A percentile compares a stretch with the other conserved stretches of the same genome.
These are phyloP conservation scores for Ophiostoma pallidulum DNA, from an alignment of 2,329 filamentous ascomycete genomes.

Conservation along the genomic window DNA sequence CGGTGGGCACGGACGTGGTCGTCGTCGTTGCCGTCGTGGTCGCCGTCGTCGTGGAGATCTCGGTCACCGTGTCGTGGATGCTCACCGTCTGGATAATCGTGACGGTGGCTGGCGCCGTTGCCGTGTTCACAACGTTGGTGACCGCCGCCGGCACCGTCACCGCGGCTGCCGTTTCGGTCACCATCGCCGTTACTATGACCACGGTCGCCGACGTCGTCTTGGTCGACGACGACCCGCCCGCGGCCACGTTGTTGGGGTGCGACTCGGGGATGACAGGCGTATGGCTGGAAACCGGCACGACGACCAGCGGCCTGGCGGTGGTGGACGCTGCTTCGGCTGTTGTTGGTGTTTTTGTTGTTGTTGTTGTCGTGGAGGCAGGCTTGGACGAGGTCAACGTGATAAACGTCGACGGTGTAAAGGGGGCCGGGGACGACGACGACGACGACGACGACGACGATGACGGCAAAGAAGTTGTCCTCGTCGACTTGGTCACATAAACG, in stretches of 20 bases:
- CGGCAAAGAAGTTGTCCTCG: too few species aligned
- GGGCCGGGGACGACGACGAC: not conserved
- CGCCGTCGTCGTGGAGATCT: not conserved
- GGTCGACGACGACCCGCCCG: not conserved
- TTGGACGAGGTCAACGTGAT: not conserved
- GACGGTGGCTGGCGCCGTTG: not conserved
- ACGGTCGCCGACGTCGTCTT: too few species aligned
- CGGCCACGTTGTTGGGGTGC: not conserved
- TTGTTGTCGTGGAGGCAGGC: not conserved
- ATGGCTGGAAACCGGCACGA: not conserved
- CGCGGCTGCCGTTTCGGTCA: not conserved
- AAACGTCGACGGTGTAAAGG: not conserved
- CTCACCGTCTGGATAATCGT: conserved; percentile 8
- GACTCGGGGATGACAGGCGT: not conserved
- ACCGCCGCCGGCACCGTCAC: conserved; percentile 2
- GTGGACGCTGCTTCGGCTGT: too few species aligned
- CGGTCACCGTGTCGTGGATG: conserved; percentile 14
- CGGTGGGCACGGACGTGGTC: conserved; percentile 1
- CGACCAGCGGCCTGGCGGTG: not conserved
- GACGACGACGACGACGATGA: not conserved
- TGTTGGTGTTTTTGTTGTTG: not conserved
- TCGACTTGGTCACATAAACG: not conserved
- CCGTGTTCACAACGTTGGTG: not conserved
- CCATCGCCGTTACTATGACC: too few species aligned
- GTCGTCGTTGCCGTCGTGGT: conserved; percentile 3